Evolutionary conservation across 768 basidiomycete species (phyloP), one percentile per base, ranked within the genome.

Genomic region (Symmetrospora coprosmae): DNA sequence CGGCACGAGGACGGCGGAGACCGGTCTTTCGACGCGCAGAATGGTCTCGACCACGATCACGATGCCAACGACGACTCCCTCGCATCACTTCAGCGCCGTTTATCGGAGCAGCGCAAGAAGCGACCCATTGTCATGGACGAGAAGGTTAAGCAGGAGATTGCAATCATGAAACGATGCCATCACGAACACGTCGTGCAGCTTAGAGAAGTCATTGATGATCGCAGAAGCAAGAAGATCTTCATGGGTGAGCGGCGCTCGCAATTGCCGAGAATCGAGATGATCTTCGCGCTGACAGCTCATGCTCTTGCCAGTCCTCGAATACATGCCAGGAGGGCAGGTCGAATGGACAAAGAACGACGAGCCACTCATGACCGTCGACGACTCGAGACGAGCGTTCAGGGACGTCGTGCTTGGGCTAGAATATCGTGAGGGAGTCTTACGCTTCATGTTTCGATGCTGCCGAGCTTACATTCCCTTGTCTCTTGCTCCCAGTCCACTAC

Each of bases 331-430:
- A 11, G 94, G 94, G 23, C 91, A 97, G 73, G 82, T 99, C 40
- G 85, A 83, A 69, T 97, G 94, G 92, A 75, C 74, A 4, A 66
- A 65, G 45, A 70, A 73, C 6, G 70, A 79, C 19, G 73, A 81
- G 59, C 94, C 94, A 19, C 77, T 85, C n/a, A 75, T 96, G 56
- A 82, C 81, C 14, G 79, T 92, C 16, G 80, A 81, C 51, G 87
- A 97, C 71, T 84, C 85, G 13, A 76, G 90, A 38, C 79, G 84
- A 37, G 91, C 92, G 43, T 84, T 90, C 70, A 81, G 92, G 53
- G 94, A 97, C 72, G 86, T 90, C 49, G 81, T 94, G 47, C 80
- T 92, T 25, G 94, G 94, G 27, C 79, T 99, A 47, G 90, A 96
- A 71, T 99, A 97, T 72, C 76, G 92, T 94, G 68, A 68, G 92